Evolutionary conservation across 495 filamentous ascomycete genomes (phyloP).

Genomic region (Penicillium cataractarum): DNA sequence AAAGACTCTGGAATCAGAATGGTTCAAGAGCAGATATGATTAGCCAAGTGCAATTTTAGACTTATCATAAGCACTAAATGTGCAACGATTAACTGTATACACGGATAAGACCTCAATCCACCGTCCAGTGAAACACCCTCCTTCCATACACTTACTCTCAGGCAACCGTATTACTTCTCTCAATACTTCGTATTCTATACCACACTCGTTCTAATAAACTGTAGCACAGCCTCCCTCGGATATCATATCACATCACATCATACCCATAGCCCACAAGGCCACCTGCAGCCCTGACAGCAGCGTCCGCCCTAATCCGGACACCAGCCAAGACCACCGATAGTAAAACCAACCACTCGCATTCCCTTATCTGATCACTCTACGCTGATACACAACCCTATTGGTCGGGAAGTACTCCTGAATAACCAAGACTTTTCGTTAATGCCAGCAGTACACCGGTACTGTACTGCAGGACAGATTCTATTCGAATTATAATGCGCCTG

Average conservation of each 20-base stretch:
- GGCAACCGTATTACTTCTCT: no score
- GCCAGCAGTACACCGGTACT: no score
- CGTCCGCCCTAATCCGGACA: not conserved
- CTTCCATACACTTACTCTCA: no score
- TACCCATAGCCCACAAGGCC: not conserved
- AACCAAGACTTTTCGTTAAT: not conserved
- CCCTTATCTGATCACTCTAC: not conserved
- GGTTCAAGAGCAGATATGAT: no score
- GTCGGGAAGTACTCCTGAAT: not conserved
- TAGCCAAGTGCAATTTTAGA: no score
- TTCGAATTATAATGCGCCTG: no score
- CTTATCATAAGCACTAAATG: no score
- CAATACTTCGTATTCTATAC: not conserved
- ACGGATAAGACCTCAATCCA: not conserved
- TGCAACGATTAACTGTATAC: no score
- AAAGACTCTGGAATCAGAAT: no score
- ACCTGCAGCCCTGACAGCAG: not conserved
- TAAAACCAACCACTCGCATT: not conserved
- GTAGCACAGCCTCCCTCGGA: not conserved
- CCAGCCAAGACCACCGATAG: not conserved
- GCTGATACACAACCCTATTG: not conserved
- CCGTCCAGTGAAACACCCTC: not conserved
- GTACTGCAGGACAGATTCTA: not conserved
- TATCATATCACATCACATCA: no score
- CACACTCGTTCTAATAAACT: not conserved